phyloP scores from a whole-genome alignment of 2,329 filamentous ascomycete genomes.

The Metarhizium robertsii region DNA sequence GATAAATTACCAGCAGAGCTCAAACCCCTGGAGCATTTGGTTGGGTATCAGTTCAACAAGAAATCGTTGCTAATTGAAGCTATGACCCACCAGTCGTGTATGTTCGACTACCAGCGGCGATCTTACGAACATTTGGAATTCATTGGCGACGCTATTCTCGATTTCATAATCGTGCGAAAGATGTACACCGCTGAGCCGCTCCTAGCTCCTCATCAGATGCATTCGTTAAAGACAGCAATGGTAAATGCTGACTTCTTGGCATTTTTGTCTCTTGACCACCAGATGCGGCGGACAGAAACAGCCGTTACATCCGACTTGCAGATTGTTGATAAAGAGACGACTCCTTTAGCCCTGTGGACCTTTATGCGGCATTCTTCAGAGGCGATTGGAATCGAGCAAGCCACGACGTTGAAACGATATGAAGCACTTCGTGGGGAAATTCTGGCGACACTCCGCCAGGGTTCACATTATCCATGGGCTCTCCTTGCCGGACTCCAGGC shows the following conservation, averaged over 20 bases:
- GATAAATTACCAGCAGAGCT: conserved; percentile 30
- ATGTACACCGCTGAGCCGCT: conserved; percentile 40
- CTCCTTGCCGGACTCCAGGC: conserved; percentile 54
- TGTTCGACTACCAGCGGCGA: conserved; percentile 28
- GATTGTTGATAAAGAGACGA: conserved; percentile 11
- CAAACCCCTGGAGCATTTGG: conserved; percentile 47
- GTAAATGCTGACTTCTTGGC: conserved; percentile 76
- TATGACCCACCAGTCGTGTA: conserved; percentile 64
- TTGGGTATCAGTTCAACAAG: conserved; percentile 65
- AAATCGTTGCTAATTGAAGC: conserved; percentile 65
- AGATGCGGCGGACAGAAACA: conserved; percentile 14
- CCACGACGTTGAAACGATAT: conserved; percentile 35
- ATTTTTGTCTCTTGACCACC: conserved; percentile 55
- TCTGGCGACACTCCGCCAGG: conserved; percentile 35
- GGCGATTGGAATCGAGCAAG: conserved; percentile 38
- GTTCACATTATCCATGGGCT: conserved; percentile 64
- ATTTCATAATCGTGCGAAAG: conserved; percentile 60
- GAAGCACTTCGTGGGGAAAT: conserved; percentile 39
- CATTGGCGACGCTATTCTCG: conserved; percentile 76
- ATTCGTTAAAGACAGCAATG: conserved; percentile 63
- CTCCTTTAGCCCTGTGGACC: conserved; percentile 47
- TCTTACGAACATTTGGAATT: conserved; percentile 73
- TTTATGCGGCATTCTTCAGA: conserved; percentile 55
- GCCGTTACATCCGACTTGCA: conserved; percentile 9
- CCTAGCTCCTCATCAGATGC: conserved; percentile 52